phyloP scores from a whole-genome alignment of 345 rosid genomes.

The Diplotaxis tenuifolia region DNA sequence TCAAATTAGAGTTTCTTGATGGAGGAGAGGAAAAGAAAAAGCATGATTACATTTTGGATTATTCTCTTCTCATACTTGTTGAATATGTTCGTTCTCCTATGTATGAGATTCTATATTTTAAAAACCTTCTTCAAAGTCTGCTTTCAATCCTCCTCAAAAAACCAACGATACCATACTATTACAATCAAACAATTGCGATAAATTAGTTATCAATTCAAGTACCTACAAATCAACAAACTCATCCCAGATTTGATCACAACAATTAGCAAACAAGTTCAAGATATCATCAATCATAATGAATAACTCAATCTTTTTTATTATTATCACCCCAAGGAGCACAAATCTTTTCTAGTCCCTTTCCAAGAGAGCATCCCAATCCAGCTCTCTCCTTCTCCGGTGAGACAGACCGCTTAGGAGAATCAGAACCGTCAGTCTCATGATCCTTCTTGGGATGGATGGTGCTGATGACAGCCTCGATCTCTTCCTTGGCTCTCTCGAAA shows the following conservation, averaged over 20 bases:
- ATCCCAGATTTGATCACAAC: background rate
- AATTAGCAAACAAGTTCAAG: slow-evolving; percentile 1
- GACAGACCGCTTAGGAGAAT: slow-evolving; percentile 1
- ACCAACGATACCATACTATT: too few species aligned
- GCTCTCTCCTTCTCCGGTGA: slow-evolving; percentile 39
- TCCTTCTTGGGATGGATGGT: slow-evolving; percentile 46
- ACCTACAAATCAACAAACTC: slow-evolving; percentile 18
- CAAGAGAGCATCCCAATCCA: slow-evolving; percentile 44
- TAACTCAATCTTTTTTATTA: slow-evolving; percentile 30
- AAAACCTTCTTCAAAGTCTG: too few species aligned
- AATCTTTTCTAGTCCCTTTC: slow-evolving; percentile 46
- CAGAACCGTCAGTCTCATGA: slow-evolving; percentile 22
- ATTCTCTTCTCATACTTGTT: background rate
- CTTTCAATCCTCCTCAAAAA: too few species aligned
- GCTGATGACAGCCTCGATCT: slow-evolving; percentile 50
- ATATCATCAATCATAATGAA: background rate
- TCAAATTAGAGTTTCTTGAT: too few species aligned
- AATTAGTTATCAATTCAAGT: background rate
- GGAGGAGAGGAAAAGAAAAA: background rate
- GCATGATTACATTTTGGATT: background rate
- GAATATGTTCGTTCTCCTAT: background rate
- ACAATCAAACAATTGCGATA: too few species aligned
- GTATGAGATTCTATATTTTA: background rate
- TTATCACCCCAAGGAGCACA: slow-evolving; percentile 39
- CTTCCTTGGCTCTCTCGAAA: slow-evolving; percentile 57